Evolutionary conservation across 306 rosid species (phyloP), one percentile per base, ranked within the genome.

Genomic region (Cicer chorassanicum): DNA sequence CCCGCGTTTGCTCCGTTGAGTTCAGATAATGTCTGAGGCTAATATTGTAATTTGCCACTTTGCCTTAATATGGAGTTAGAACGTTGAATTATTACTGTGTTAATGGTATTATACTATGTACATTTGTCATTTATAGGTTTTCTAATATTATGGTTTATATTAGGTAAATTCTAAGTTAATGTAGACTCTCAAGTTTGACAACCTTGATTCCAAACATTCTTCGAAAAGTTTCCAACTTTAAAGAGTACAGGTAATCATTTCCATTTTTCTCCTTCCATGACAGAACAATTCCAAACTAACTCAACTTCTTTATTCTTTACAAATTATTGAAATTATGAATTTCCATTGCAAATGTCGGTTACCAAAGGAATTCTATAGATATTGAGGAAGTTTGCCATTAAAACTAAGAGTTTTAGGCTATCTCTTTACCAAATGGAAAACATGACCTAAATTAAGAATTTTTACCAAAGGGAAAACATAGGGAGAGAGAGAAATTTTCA

Each of bases 61-160:
- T 57, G 64, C 64, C 24, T 57, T 57, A 5, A 9, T 9, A 2
- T 11, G 6, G 2, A 61, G 44, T 38, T 62, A 39, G 46, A 62
- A 39, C 0, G 1, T 62, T n/a, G 24, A 62, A 14, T 3, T 13
- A 38, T 7, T 57, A 19, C 38, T 12, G 24, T n/a, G 21, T 7
- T n/a, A 13, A n/a, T 36, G 67, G 44, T n/a, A 56, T 21, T 56
- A n/a, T 34, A 61, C 14, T 12, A 38, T 4, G 46, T 8, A 61
- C 4, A 4, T 38, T 62, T 62, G 67, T n/a, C 68, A 39, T 62
- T 38, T 13, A 38, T 62, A 62, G 21, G 68, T n/a, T 15, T 62
- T 7, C 9, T 61, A 36, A 36, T 39, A 39, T 62, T 7, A 62
- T 8, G 36, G 7, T 6, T 49, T 21, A 56, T 56, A 56, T 57